phyloP scores from a whole-genome alignment of 768 basidiomycete genomes.

The Suillus hirtellus region DNA sequence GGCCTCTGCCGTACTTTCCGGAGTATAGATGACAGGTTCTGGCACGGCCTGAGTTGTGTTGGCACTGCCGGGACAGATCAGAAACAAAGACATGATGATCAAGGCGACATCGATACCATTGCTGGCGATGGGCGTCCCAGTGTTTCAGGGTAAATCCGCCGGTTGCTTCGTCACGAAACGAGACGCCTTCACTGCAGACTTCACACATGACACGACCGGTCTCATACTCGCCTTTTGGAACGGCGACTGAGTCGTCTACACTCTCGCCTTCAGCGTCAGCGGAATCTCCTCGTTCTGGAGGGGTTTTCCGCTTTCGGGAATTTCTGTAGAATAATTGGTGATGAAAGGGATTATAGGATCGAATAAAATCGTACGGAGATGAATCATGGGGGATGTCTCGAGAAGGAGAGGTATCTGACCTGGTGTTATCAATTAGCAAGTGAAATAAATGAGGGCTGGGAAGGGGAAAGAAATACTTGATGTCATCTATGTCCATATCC shows the following conservation, averaged over 20 bases:
- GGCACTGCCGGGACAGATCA: constrained; percentile 21
- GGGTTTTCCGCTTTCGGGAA: constrained; percentile 42
- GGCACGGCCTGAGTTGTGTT: constrained; percentile 33
- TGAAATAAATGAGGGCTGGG: constrained; percentile 18
- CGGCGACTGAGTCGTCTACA: constrained; percentile 14
- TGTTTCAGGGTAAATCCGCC: constrained; percentile 66
- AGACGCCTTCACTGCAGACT: constrained; percentile 58
- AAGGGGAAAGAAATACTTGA: constrained; percentile 20
- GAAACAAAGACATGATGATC: constrained; percentile 11
- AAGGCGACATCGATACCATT: constrained; percentile 44
- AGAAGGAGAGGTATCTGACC: constrained; percentile 15
- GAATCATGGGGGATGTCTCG: constrained; percentile 18
- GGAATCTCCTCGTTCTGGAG: constrained; percentile 26
- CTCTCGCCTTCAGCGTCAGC: constrained; percentile 17
- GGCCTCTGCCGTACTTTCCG: constrained; percentile 41
- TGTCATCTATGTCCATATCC: constrained; percentile 22
- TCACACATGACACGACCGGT: constrained; percentile 67
- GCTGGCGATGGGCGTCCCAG: constrained; percentile 66
- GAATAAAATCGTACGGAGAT: constrained; percentile 22
- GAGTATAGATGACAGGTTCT: constrained; percentile 44
- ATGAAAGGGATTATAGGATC: constrained; percentile 18
- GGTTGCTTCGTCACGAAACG: constrained; percentile 64
- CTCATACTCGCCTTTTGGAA: constrained; percentile 56
- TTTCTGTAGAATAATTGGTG: constrained; percentile 23
- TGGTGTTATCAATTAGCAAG: constrained; percentile 14